Percentiles rank a stretch among this genome's conserved stretches.
Conservation (phyloP, 2,329 filamentous ascomycete genomes). For the Diaporthe humulicola region DNA sequence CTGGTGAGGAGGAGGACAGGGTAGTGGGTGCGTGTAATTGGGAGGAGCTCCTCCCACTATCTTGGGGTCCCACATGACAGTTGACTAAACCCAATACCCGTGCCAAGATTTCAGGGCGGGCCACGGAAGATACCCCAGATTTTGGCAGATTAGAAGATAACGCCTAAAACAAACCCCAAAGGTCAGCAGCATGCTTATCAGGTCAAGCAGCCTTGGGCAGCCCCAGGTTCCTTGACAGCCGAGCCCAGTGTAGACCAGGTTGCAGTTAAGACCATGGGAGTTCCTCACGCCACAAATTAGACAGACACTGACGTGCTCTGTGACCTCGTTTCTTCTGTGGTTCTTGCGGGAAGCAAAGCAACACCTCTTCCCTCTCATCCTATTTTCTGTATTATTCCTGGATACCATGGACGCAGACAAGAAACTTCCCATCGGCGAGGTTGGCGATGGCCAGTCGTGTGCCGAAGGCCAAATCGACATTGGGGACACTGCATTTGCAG, state of each 20-base stretch:
- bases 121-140: constrained; percentile 22
- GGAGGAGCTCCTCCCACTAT: constrained; percentile 30
- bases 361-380: background rate
- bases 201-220: constrained; percentile 14
- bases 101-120: constrained; percentile 20
- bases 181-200: constrained; percentile 18
- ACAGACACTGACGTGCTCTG: constrained; percentile 4
- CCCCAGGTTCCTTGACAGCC: constrained; percentile 13
- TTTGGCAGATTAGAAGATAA: constrained; percentile 22
- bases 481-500: background rate
- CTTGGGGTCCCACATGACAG: constrained; percentile 18
- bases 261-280: constrained; percentile 25
- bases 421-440: constrained; percentile 23
- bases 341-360: background rate
- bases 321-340: constrained; percentile 2
- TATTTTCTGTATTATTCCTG: background rate
- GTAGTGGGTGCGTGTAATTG: constrained; percentile 1
- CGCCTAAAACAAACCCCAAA: constrained; percentile 9
- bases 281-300: constrained; percentile 10
- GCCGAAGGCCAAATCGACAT: constrained; percentile 37
- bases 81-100: constrained; percentile 15
- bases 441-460: constrained; percentile 35
- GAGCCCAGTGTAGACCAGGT: background rate
- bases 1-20: constrained; percentile 29
- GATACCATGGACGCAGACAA: constrained; percentile 33